Evolutionary conservation across 2,329 filamentous ascomycete species (phyloP).

Genomic region (Botrytis sinoallii): DNA sequence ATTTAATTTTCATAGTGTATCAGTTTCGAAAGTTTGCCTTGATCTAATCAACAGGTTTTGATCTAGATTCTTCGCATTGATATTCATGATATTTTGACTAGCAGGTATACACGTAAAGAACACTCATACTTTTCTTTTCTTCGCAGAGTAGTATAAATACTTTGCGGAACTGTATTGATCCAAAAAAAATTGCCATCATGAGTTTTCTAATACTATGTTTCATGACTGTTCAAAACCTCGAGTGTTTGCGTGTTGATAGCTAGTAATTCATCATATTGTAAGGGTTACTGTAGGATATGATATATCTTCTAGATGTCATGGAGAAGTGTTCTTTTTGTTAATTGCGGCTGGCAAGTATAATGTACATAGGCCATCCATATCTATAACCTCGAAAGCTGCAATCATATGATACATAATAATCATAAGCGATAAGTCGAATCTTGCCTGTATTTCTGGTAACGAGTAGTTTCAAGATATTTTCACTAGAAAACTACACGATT

Average conservation of each 20-base stretch:
- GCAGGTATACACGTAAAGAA: neutral
- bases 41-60: neutral
- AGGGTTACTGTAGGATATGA: no score
- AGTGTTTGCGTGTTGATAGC: neutral
- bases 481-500: neutral
- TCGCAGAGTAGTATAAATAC: neutral
- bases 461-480: neutral
- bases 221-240: neutral
- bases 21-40: neutral
- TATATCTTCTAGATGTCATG: no score
- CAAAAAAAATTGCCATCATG: neutral
- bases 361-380: neutral
- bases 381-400: no score
- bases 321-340: neutral
- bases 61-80: neutral
- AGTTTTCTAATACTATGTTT: neutral
- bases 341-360: neutral
- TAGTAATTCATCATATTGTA: neutral
- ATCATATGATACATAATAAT: no score
- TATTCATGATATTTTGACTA: neutral
- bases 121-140: no score
- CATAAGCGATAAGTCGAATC: neutral
- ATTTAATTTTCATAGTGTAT: neutral
- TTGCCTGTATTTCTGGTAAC: neutral
- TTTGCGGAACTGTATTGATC: neutral